phyloP scores from a whole-genome alignment of 768 basidiomycete species.

The Trametes meyenii region DNA sequence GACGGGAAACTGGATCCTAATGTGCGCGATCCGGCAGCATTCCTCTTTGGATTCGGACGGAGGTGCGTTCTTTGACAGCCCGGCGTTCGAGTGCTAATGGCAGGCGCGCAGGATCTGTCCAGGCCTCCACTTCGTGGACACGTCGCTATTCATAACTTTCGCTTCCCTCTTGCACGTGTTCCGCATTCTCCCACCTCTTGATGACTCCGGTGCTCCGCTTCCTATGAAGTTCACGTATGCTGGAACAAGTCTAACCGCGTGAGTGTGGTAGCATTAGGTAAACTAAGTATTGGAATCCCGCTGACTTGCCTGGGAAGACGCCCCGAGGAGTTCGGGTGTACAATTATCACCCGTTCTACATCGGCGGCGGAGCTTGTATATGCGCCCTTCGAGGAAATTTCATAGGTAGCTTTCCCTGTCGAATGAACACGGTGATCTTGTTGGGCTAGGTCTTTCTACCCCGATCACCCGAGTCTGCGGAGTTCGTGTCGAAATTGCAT shows the following conservation, averaged over 20 bases:
- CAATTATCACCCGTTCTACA: not conserved
- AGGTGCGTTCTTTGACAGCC: slow-evolving; percentile 8
- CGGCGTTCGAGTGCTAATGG: not conserved
- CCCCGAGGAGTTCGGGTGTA: slow-evolving; percentile 2
- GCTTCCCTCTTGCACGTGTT: slow-evolving; percentile 26
- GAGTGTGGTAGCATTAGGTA: not conserved
- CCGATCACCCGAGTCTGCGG: too few species aligned
- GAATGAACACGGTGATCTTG: too few species aligned
- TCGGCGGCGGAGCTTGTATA: not conserved
- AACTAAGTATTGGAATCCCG: too few species aligned
- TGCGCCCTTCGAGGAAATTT: not conserved
- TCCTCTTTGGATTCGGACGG: slow-evolving; percentile 32
- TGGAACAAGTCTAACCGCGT: slow-evolving; percentile 12
- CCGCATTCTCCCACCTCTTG: slow-evolving; percentile 14
- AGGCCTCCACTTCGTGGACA: slow-evolving; percentile 28
- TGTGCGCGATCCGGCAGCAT: slow-evolving; percentile 24
- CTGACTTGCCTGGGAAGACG: not conserved
- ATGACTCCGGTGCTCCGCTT: slow-evolving; percentile 1
- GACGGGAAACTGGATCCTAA: slow-evolving; percentile 16
- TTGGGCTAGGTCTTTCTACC: too few species aligned
- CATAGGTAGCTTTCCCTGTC: too few species aligned
- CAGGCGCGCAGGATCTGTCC: slow-evolving; percentile 24
- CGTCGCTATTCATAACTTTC: slow-evolving; percentile 24
- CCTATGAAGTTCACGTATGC: not conserved
- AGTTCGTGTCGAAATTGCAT: too few species aligned